Evolutionary conservation across 2,329 filamentous ascomycete species (phyloP).

Genomic region (Trichoderma koningiopsis): DNA sequence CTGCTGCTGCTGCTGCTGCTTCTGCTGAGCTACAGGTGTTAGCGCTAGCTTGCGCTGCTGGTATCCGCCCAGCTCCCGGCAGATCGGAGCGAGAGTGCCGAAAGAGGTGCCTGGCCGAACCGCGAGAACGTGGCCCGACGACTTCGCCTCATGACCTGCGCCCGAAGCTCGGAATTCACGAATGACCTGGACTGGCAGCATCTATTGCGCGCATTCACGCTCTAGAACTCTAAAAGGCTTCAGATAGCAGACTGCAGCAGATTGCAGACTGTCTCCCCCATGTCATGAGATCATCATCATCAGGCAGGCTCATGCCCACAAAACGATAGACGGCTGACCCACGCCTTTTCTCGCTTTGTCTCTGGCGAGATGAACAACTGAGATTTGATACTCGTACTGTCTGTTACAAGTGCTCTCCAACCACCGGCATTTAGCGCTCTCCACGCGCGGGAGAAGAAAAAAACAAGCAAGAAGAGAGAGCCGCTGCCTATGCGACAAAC

Average conservation of each 20-base stretch:
- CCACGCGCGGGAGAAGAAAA: background rate
- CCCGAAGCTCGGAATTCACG: background rate
- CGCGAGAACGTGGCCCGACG: background rate
- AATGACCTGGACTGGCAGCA: background rate
- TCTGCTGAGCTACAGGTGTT: background rate
- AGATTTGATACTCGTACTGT: background rate
- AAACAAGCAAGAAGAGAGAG: background rate
- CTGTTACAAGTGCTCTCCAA: background rate
- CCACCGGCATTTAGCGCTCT: slow-evolving; percentile 11
- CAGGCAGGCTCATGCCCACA: slow-evolving; percentile 3
- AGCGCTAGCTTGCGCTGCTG: background rate
- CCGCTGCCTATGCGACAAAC: background rate
- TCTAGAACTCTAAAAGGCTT: background rate
- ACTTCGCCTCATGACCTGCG: slow-evolving; percentile 14
- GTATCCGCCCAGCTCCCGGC: background rate
- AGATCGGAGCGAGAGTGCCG: slow-evolving; percentile 22
- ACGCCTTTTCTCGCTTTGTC: background rate
- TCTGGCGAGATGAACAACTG: slow-evolving; percentile 5
- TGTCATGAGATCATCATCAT: slow-evolving; percentile 11
- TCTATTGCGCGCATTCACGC: background rate
- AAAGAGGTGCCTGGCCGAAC: background rate
- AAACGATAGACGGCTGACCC: slow-evolving; percentile 20
- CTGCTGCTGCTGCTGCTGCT: background rate
- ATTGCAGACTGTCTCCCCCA: background rate
- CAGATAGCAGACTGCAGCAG: background rate